Evolutionary conservation across 371 early-diverging fungal genomes (phyloP).

Genomic region (Nosema bombycis): DNA sequence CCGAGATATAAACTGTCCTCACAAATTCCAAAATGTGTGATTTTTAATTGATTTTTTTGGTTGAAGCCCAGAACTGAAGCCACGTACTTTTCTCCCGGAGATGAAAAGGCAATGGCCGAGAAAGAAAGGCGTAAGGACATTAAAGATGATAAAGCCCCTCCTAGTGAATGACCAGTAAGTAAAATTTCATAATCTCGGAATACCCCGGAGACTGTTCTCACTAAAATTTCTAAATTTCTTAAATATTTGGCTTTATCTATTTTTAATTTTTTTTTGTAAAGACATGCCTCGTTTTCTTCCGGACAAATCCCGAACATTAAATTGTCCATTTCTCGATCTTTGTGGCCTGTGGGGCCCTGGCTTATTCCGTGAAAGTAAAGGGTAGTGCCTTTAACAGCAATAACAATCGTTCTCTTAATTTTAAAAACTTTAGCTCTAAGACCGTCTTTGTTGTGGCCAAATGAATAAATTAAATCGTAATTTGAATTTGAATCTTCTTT

Average conservation of each 20-base stretch:
- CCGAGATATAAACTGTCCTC: slow-evolving; percentile 47
- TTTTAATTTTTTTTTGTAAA: slow-evolving; percentile 8
- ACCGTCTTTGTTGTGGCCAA: slow-evolving; percentile 32
- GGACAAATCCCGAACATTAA: slow-evolving; percentile 33
- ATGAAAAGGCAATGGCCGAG: slow-evolving; percentile 48
- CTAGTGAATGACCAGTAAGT: slow-evolving; percentile 66
- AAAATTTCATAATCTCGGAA: slow-evolving; percentile 46
- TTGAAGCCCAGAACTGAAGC: slow-evolving; percentile 11
- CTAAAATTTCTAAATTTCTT: not conserved
- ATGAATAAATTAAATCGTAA: slow-evolving; percentile 7
- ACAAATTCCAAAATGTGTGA: slow-evolving; percentile 49
- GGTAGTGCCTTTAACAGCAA: slow-evolving; percentile 51
- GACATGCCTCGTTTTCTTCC: not conserved
- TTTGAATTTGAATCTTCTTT: not conserved
- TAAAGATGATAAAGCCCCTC: slow-evolving; percentile 65
- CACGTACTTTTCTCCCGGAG: slow-evolving; percentile 58
- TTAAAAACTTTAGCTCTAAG: slow-evolving; percentile 38
- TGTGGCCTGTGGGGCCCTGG: slow-evolving; percentile 23
- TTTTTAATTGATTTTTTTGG: not conserved
- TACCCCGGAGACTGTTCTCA: not conserved
- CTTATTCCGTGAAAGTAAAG: slow-evolving; percentile 25
- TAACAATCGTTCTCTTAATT: slow-evolving; percentile 9
- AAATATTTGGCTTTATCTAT: slow-evolving; percentile 30
- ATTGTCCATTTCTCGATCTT: slow-evolving; percentile 40
- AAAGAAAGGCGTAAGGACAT: slow-evolving; percentile 42